These are phyloP conservation scores for Crithidia fasciculata DNA, from an alignment of 208 protist genomes.

Conservation along the genomic window DNA sequence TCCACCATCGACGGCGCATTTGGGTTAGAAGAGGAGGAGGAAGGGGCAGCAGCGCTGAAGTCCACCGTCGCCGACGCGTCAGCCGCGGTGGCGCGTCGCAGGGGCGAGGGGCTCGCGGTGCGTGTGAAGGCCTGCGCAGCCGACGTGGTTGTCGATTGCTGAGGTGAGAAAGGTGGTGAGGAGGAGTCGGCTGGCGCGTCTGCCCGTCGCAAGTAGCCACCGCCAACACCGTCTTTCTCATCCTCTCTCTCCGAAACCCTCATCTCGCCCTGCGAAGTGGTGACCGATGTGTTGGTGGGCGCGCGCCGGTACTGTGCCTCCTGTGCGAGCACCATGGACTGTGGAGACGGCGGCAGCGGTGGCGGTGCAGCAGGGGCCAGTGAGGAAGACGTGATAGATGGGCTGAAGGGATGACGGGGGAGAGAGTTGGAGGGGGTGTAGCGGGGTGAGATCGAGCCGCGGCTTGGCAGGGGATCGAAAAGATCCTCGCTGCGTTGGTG, in stretches of 20 bases:
- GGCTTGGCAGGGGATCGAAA: background rate
- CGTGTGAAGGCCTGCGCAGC: background rate
- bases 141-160: background rate
- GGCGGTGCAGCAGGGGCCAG: background rate
- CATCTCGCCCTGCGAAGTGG: background rate
- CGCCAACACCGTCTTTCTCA: background rate
- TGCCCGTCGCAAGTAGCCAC: background rate
- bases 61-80: background rate
- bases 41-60: background rate
- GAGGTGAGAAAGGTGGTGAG: background rate
- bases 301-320: background rate
- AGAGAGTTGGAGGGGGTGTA: constrained; percentile 11
- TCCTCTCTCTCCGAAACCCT: background rate
- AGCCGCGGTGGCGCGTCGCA: constrained; percentile 6
- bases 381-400: constrained; percentile 8
- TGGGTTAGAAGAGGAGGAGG: too few species aligned
- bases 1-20: too few species aligned
- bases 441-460: constrained; percentile 11
- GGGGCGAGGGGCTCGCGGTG: constrained; percentile 20
- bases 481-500: background rate
- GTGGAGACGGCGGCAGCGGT: constrained; percentile 14
- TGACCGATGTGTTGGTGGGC: background rate
- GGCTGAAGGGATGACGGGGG: background rate
- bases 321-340: background rate
- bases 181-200: constrained; percentile 5